Conservation (phyloP, 2,329 filamentous ascomycete species). For the Pseudogymnoascus sp. region DNA sequence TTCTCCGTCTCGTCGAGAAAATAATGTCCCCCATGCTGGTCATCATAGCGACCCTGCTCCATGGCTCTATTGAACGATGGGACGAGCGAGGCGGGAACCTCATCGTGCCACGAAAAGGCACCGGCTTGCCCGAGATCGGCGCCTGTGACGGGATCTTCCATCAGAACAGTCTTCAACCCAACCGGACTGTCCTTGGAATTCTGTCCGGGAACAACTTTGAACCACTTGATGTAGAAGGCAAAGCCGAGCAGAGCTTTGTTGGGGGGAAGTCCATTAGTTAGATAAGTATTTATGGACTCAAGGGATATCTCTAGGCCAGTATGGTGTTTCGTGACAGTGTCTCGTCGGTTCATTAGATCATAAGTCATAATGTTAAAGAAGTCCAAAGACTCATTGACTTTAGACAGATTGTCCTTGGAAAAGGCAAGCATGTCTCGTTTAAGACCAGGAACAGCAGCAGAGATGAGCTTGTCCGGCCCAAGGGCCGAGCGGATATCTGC, state of each 20-base stretch:
- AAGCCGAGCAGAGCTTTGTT: slow-evolving; percentile 53
- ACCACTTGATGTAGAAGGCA: slow-evolving; percentile 61
- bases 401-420: slow-evolving; percentile 46
- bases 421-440: slow-evolving; percentile 60
- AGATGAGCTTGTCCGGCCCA: slow-evolving; percentile 49
- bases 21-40: slow-evolving; percentile 52
- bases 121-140: slow-evolving; percentile 48
- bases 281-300: slow-evolving; percentile 49
- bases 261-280: slow-evolving; percentile 42
- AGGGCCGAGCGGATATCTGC: slow-evolving; percentile 48
- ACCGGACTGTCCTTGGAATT: slow-evolving; percentile 33
- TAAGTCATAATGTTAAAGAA: slow-evolving; percentile 66
- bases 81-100: slow-evolving; percentile 42
- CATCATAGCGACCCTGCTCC: slow-evolving; percentile 46
- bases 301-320: slow-evolving; percentile 50
- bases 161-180: slow-evolving; percentile 44
- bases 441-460: slow-evolving; percentile 59
- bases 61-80: slow-evolving; percentile 50
- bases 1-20: slow-evolving; percentile 53
- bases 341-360: slow-evolving; percentile 61
- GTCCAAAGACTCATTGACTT: slow-evolving; percentile 51
- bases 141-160: slow-evolving; percentile 51
- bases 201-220: slow-evolving; percentile 39
- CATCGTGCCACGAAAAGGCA: slow-evolving; percentile 51
- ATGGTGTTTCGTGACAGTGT: slow-evolving; percentile 55